Percentiles rank a stretch among this genome's conserved stretches.
phyloP scores from a whole-genome alignment of 768 basidiomycete genomes.

The Pholiota molesta region DNA sequence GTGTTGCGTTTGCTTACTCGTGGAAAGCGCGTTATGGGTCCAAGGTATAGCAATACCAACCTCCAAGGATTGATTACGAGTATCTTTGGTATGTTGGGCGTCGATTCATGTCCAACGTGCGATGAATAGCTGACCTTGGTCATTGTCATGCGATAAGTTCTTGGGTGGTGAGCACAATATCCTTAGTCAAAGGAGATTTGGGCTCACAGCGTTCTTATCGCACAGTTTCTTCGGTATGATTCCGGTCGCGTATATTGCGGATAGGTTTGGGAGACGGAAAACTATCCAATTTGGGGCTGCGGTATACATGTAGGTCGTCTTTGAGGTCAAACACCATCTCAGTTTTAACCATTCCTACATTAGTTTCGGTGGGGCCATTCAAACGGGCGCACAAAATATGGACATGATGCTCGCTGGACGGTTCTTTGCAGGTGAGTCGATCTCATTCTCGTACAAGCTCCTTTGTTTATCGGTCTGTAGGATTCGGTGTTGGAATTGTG shows the following conservation, averaged over 20 bases:
- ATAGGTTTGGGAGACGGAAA: constrained; percentile 38
- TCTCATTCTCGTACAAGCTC: background rate
- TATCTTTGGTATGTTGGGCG: constrained; percentile 37
- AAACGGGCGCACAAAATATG: constrained; percentile 48
- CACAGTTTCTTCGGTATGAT: constrained; percentile 46
- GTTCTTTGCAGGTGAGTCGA: constrained; percentile 46
- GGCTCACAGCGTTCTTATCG: background rate
- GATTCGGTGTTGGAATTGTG: constrained; percentile 49
- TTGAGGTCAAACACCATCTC: no score
- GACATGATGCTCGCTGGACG: constrained; percentile 52
- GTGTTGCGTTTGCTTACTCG: background rate
- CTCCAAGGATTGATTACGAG: constrained; percentile 42
- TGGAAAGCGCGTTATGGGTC: constrained; percentile 37
- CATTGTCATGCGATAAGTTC: constrained; percentile 25
- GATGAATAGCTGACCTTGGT: background rate
- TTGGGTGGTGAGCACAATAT: constrained; percentile 35
- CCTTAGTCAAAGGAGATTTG: no score
- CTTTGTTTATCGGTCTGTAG: constrained; percentile 18
- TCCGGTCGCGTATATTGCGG: constrained; percentile 43
- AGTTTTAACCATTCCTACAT: constrained; percentile 6
- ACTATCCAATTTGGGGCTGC: constrained; percentile 44
- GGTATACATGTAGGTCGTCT: constrained; percentile 36
- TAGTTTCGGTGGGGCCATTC: constrained; percentile 47
- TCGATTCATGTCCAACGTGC: background rate
- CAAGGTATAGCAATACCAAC: constrained; percentile 35